Evolutionary conservation across 2,329 filamentous ascomycete genomes (phyloP), one percentile per base, ranked within the genome.

Genomic region (Aspergillus niger): DNA sequence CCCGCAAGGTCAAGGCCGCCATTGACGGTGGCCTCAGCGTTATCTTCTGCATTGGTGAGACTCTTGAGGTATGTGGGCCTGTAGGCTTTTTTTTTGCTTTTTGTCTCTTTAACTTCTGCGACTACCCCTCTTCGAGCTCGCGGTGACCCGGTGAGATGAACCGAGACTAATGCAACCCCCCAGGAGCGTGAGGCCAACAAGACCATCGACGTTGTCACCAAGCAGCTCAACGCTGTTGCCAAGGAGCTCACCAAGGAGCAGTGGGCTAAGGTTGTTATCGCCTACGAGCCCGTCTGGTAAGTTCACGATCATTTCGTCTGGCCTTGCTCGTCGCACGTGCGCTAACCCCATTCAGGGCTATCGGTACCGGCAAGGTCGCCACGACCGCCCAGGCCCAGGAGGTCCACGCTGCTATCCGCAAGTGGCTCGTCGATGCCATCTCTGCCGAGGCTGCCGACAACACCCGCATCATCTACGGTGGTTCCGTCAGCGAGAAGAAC

Each of bases 221-320:
- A 81, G 68, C 95, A 99, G 85, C 86, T 99, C 71, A 85, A 87
- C 66, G 92, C 92, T 67, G 91, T 94, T 67, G 86, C 86, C 59
- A 89, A 92, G 77, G 79, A 82, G 72, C 75, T 82, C 64, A 75
- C 70, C 68, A 84, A 90, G 83, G 82, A 86, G 72, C 91, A 97
- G 82, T 99, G 95, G 95, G 86, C 83, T 74, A 95, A 95, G 84
- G 86, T 99, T 67, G 95, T 99, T 77, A 86, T 99, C 73, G 95
- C 95, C 74, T 99, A 99, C 81, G 95, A 99, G 86, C 95, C 95
- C 74, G 96, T 99, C 84, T 99, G 95, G 94, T 92, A 87, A 77
- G 90, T 55, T 22, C 24, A 20, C 48, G 50, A 20, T 39, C 58
- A 52, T 15, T 39, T 55, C n/a, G 26, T n/a, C 41, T 56, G 3